Evolutionary conservation across 2,329 filamentous ascomycete species (phyloP), one percentile per base, ranked within the genome.

Genomic region (Claviceps pazoutovae): DNA sequence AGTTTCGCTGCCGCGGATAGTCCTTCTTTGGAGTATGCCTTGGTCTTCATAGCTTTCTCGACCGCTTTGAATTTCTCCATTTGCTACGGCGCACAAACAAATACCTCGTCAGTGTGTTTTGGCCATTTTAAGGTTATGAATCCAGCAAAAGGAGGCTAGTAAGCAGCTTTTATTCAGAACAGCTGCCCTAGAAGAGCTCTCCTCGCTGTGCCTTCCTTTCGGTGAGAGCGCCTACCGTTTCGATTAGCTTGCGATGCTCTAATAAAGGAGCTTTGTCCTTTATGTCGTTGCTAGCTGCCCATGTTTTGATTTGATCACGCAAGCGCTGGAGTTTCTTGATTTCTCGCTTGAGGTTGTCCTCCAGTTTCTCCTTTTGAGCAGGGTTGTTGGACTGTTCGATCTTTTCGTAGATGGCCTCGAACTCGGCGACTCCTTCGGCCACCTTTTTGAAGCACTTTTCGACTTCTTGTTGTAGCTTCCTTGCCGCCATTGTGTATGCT

Each of bases 41-140:
- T 98, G 53, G 93, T 98, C 76, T 98, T 98, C 93, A 98, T 97
- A 64, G 95, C 93, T 75, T 98, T 98, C 71, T 98, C 93, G 50
- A 98, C 93, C n/a, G 90, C 91, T 74, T 98, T 98, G 80, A 98
- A 98, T 63, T 88, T 89, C 72, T 98, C 93, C 93, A 98, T 98
- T 86, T 91, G 84, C 88, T 93, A 30, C 71, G 68, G 61, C 14
- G 37, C 23, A 11, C 48, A 47, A 48, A 5, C 38, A 39, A 39
- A 3, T 21, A 26, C 44, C 44, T 38, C 23, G 14, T 30, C 43
- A 51, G 38, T 37, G 21, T 17, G 39, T 43, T 48, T 38, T 37
- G 11, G 36, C 34, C 45, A 30, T 13, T 37, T 8, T 17, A 9
- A 1, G 17, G 21, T 13, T 2, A 23, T 16, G 30, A 1, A 34